Evolutionary conservation across 345 rosid species (phyloP).

Genomic region (Pelargonium nanum): DNA sequence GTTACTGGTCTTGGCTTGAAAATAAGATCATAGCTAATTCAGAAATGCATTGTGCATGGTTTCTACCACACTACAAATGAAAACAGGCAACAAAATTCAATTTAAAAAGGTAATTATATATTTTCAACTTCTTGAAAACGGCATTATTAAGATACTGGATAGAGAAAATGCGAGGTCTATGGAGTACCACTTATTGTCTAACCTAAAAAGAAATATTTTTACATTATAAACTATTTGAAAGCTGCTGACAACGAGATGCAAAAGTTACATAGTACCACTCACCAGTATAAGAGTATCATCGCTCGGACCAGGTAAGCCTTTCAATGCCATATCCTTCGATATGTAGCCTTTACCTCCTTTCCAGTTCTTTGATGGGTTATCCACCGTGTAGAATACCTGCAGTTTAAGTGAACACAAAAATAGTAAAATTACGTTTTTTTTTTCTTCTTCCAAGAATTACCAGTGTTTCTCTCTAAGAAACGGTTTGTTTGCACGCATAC

Average conservation of each 20-base stretch:
- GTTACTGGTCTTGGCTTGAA: no score
- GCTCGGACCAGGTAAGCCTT: constrained; percentile 75
- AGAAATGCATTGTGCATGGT: no score
- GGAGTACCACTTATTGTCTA: no score
- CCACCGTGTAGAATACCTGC: constrained; percentile 81
- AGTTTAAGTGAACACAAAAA: constrained; percentile 9
- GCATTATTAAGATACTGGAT: background rate
- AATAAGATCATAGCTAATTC: no score
- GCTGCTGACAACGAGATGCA: constrained; percentile 2
- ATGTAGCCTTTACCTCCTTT: constrained; percentile 82
- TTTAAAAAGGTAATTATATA: background rate
- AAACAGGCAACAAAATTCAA: no score
- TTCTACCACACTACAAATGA: no score
- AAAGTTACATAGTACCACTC: constrained; percentile 21
- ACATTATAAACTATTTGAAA: background rate
- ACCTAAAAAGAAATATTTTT: background rate
- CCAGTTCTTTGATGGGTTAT: constrained; percentile 78
- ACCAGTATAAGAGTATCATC: constrained; percentile 84
- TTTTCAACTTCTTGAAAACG: background rate
- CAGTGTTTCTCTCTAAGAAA: no score
- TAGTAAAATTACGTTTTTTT: background rate
- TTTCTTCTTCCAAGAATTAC: background rate
- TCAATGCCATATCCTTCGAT: constrained; percentile 64
- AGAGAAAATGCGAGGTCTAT: background rate
- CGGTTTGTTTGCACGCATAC: no score